Evolutionary conservation across 495 filamentous ascomycete species (phyloP).

Genomic region (Aspergillus nanangensis): DNA sequence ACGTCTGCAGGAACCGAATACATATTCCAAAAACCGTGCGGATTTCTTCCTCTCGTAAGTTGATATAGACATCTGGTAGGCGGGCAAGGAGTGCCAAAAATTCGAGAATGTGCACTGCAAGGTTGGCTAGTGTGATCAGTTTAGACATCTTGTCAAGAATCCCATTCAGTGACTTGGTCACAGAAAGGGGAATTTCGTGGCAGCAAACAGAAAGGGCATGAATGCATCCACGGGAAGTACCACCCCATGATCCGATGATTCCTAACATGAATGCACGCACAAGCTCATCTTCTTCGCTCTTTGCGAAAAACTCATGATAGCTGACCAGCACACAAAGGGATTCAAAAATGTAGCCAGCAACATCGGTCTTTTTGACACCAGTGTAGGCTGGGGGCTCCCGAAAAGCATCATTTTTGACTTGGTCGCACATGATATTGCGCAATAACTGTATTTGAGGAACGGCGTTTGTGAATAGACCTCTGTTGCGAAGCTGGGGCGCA

Average conservation of each 20-base stretch:
- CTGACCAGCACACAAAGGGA: slow-evolving; percentile 77
- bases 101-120: slow-evolving; percentile 91
- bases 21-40: slow-evolving; percentile 92
- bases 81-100: slow-evolving; percentile 85
- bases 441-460: slow-evolving; percentile 69
- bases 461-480: slow-evolving; percentile 71
- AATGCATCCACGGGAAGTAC: slow-evolving; percentile 84
- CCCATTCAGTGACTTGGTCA: slow-evolving; percentile 72
- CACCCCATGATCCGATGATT: slow-evolving; percentile 73
- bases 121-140: slow-evolving; percentile 85
- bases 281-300: slow-evolving; percentile 81
- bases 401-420: slow-evolving; percentile 69
- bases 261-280: slow-evolving; percentile 80
- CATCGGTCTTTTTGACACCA: slow-evolving; percentile 80
- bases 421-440: slow-evolving; percentile 73
- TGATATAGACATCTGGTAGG: slow-evolving; percentile 77
- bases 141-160: slow-evolving; percentile 91
- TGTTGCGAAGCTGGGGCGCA: slow-evolving; percentile 84
- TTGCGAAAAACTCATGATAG: slow-evolving; percentile 80
- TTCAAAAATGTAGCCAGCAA: slow-evolving; percentile 83
- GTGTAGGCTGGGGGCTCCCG: slow-evolving; percentile 69
- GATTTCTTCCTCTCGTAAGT: slow-evolving; percentile 83
- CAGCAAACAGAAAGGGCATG: slow-evolving; percentile 92
- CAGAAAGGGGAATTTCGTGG: slow-evolving; percentile 80
- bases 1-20: slow-evolving; percentile 82